Conservation (phyloP, 257 asterid species). For the Forsythia viridissima region DNA sequence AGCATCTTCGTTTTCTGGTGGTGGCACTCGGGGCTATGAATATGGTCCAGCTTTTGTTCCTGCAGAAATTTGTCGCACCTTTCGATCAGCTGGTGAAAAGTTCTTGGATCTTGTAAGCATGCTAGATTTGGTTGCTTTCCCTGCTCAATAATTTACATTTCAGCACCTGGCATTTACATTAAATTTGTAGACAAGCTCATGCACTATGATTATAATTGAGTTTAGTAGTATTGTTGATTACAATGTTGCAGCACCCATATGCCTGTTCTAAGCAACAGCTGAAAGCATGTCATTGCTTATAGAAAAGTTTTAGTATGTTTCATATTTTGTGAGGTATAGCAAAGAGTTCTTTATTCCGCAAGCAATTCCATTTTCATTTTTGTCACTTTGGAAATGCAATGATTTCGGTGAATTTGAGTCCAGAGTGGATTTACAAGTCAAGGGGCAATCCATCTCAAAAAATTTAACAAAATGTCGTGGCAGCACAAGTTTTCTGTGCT, state of each 20-base stretch:
- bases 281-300: conserved; percentile 1
- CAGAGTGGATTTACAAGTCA: not conserved
- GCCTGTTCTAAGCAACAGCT: not conserved
- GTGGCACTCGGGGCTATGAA: conserved; percentile 59
- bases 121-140: conserved; percentile 23
- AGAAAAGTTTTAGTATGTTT: not conserved
- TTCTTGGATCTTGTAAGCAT: conserved; percentile 81
- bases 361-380: not conserved
- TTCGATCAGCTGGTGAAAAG: conserved; percentile 74
- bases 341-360: not conserved
- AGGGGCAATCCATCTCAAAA: not conserved
- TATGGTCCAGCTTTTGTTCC: conserved; percentile 76
- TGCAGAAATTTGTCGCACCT: conserved; percentile 77
- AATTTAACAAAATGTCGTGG: not conserved
- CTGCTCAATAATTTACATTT: not conserved
- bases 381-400: not conserved
- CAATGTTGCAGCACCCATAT: not conserved
- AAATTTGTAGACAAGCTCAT: not conserved
- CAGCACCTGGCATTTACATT: not conserved
- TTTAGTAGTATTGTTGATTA: not conserved
- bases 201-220: not conserved
- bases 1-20: conserved; percentile 76
- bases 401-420: not conserved
- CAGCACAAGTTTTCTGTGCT: not conserved
- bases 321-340: not conserved